A percentile compares a stretch with the other conserved stretches of the same genome.
Evolutionary conservation across 768 basidiomycete species (phyloP).

Genomic region (Boletus insuetus): DNA sequence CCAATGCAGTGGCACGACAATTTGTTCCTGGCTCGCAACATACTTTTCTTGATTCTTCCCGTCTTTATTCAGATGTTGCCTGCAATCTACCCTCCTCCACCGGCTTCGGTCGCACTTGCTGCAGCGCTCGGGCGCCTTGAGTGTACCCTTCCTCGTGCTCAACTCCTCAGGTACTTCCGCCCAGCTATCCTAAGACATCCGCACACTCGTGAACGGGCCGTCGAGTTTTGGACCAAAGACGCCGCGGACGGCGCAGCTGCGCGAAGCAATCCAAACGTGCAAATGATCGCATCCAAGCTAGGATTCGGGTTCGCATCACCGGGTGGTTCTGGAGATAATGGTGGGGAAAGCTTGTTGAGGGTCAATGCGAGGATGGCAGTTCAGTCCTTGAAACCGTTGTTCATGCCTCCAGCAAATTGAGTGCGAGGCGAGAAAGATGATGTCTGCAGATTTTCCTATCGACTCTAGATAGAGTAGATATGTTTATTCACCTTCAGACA

Average conservation of each 20-base stretch:
- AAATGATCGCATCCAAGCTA: slow-evolving; percentile 42
- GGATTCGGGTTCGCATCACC: slow-evolving; percentile 38
- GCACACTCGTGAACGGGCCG: slow-evolving; percentile 43
- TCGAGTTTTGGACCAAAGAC: slow-evolving; percentile 57
- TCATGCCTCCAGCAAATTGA: slow-evolving; percentile 22
- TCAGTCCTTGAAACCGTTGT: slow-evolving; percentile 25
- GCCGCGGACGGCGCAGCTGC: slow-evolving; percentile 50
- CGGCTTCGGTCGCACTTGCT: slow-evolving; percentile 28
- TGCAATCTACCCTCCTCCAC: slow-evolving; percentile 29
- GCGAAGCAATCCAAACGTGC: slow-evolving; percentile 47
- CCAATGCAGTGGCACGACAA: slow-evolving; percentile 65
- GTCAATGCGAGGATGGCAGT: slow-evolving; percentile 25
- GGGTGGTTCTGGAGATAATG: slow-evolving; percentile 2
- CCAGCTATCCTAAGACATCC: slow-evolving; percentile 57
- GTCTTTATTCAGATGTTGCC: slow-evolving; percentile 44
- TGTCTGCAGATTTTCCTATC: not conserved
- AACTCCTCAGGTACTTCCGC: slow-evolving; percentile 54
- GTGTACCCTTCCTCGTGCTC: slow-evolving; percentile 44
- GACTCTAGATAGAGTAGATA: not conserved
- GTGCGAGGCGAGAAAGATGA: not conserved
- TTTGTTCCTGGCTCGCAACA: slow-evolving; percentile 50
- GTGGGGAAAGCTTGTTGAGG: slow-evolving; percentile 24
- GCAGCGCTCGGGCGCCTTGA: slow-evolving; percentile 30
- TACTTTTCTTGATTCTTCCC: slow-evolving; percentile 59
- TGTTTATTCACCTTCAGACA: no score